Percentiles rank a stretch among this genome's conserved stretches.
phyloP scores from a whole-genome alignment of 208 protist genomes.

The Polymyxa betae region DNA sequence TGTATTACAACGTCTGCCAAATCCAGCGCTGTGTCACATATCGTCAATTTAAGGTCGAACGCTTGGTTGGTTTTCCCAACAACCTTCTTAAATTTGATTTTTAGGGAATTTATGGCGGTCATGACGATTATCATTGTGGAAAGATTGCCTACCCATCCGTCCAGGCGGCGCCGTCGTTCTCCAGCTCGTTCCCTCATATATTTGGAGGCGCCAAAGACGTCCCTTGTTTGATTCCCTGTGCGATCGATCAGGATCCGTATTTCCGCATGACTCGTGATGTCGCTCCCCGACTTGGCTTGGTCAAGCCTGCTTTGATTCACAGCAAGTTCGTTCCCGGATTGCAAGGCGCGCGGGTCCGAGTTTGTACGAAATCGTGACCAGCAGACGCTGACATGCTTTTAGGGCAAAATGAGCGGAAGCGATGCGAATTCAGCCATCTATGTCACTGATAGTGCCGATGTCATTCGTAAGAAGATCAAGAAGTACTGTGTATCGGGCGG shows the following conservation, averaged over 20 bases:
- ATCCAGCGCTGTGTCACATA: constrained; percentile 56
- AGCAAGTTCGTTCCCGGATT: constrained; percentile 95
- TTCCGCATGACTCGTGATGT: constrained; percentile 95
- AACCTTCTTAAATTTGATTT: constrained; percentile 49
- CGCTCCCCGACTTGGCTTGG: constrained; percentile 82
- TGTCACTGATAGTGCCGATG: constrained; percentile 88
- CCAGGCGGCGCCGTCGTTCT: constrained; percentile 83
- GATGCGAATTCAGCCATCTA: constrained; percentile 87
- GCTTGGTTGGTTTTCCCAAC: neutral
- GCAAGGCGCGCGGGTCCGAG: constrained; percentile 74
- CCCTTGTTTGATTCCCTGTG: constrained; percentile 96
- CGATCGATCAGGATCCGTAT: constrained; percentile 95
- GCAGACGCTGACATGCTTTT: neutral
- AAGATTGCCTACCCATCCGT: constrained; percentile 94
- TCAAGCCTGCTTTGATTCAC: constrained; percentile 92
- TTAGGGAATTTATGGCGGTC: constrained; percentile 89
- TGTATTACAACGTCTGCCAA: constrained; percentile 55
- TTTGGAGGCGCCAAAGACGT: constrained; percentile 78
- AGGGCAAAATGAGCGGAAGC: constrained; percentile 94
- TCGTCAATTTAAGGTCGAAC: constrained; percentile 31
- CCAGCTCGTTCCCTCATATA: constrained; percentile 86
- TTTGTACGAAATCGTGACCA: neutral
- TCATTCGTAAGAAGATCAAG: constrained; percentile 86
- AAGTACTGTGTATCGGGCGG: constrained; percentile 94
- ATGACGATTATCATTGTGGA: constrained; percentile 86